Percentiles rank a stretch among this genome's conserved stretches.
Evolutionary conservation across 345 rosid genomes (phyloP).

Genomic region (Moricandia arvensis): DNA sequence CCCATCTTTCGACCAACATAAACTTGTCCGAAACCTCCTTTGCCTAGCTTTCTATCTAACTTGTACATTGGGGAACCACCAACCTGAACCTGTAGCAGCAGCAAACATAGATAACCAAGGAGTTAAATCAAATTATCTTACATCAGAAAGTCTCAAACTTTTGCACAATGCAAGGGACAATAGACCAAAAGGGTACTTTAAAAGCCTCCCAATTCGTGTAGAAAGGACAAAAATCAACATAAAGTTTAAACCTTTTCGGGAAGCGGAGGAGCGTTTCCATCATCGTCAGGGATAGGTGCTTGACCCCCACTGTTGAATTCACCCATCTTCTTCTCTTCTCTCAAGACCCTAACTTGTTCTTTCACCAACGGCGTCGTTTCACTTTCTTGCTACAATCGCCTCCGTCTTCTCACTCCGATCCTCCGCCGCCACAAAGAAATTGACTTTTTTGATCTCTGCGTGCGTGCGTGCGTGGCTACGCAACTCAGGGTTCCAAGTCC

Average conservation of each 20-base stretch:
- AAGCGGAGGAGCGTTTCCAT: conserved; percentile 73
- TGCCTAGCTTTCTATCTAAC: conserved; percentile 79
- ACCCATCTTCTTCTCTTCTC: conserved; percentile 48
- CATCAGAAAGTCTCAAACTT: too few species aligned
- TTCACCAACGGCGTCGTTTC: conserved; percentile 26
- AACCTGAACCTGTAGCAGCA: conserved; percentile 64
- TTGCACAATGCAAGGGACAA: conserved; percentile 11
- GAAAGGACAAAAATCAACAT: background rate
- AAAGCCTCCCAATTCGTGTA: background rate
- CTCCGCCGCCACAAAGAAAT: conserved; percentile 30
- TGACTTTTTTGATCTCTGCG: conserved; percentile 40
- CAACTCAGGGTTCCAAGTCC: conserved; percentile 47
- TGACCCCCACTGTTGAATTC: conserved; percentile 70
- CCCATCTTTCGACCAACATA: conserved; percentile 78
- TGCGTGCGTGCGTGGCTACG: conserved; percentile 44
- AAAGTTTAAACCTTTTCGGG: conserved; percentile 69
- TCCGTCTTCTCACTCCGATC: background rate
- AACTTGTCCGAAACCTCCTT: conserved; percentile 99
- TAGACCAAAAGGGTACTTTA: background rate
- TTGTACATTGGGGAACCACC: conserved; percentile 83
- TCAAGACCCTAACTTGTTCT: conserved; percentile 28
- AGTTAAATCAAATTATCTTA: background rate
- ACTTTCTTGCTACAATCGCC: conserved; percentile 11
- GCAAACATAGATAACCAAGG: background rate
- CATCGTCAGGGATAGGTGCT: conserved; percentile 79